phyloP scores from a whole-genome alignment of 768 basidiomycete species.

The Leccinellum rugosiceps region DNA sequence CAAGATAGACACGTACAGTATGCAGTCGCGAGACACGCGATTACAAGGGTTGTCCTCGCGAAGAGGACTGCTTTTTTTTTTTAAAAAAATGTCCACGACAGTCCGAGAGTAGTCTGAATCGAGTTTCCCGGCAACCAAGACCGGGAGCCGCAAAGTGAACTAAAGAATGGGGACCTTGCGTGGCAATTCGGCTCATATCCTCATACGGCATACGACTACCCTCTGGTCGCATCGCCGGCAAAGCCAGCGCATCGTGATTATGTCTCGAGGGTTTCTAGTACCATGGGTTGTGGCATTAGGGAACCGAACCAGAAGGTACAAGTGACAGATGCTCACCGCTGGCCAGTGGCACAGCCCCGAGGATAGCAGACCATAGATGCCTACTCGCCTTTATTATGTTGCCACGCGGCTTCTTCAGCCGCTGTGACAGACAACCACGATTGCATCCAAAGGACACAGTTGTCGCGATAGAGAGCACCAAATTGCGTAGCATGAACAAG shows the following conservation, averaged over 20 bases:
- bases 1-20: not conserved
- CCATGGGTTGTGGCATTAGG: not conserved
- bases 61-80: too few species aligned
- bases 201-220: conserved; percentile 10
- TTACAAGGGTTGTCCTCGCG: conserved; percentile 8
- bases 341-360: not conserved
- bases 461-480: conserved; percentile 20
- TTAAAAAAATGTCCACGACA: conserved; percentile 16
- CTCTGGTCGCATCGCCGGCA: not conserved
- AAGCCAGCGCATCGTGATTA: not conserved
- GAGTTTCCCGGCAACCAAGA: conserved; percentile 22
- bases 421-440: not conserved
- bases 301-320: not conserved
- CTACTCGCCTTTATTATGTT: not conserved
- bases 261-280: not conserved
- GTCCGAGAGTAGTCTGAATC: conserved; percentile 35
- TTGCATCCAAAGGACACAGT: conserved; percentile 12
- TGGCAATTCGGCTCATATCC: conserved; percentile 6
- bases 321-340: not conserved
- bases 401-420: not conserved
- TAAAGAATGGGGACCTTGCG: conserved; percentile 14
- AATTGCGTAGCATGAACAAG: not conserved
- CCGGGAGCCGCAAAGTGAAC: conserved; percentile 30
- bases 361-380: not conserved
- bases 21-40: not conserved